These are phyloP conservation scores for Vicia sativa DNA, from an alignment of 306 rosid genomes.

Conservation along the genomic window DNA sequence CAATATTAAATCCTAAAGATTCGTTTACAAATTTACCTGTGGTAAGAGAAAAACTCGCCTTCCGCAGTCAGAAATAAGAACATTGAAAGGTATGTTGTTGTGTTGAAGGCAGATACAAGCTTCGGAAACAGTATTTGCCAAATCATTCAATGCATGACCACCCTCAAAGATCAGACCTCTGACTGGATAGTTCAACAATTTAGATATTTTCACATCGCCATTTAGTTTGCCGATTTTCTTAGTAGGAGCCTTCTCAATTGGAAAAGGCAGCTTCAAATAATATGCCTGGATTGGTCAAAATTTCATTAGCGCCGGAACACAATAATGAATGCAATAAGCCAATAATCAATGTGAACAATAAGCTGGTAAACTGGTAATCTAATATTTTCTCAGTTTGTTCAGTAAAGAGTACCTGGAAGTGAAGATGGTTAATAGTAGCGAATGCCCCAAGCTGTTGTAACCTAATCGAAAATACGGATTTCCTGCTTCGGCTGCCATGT, in stretches of 20 bases:
- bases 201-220: slow-evolving; percentile 62
- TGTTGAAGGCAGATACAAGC: slow-evolving; percentile 91
- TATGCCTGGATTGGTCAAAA: slow-evolving; percentile 65
- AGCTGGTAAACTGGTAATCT: neutral
- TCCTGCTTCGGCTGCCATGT: slow-evolving; percentile 85
- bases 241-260: slow-evolving; percentile 86
- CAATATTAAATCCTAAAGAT: neutral
- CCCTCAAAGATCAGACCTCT: slow-evolving; percentile 89
- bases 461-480: slow-evolving; percentile 88
- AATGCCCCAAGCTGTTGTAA: slow-evolving; percentile 97
- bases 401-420: slow-evolving; percentile 73
- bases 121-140: slow-evolving; percentile 74
- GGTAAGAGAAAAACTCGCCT: slow-evolving; percentile 75
- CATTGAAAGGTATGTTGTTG: slow-evolving; percentile 86
- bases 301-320: slow-evolving; percentile 1
- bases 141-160: slow-evolving; percentile 55
- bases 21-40: slow-evolving; percentile 57
- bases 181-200: slow-evolving; percentile 74
- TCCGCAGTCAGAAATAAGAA: slow-evolving; percentile 84
- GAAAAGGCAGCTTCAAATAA: slow-evolving; percentile 81
- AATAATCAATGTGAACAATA: neutral
- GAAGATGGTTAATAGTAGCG: slow-evolving; percentile 98
- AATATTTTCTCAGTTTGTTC: neutral
- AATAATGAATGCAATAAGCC: slow-evolving; percentile 11
- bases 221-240: slow-evolving; percentile 51